A percentile compares a stretch with the other conserved stretches of the same genome.
Evolutionary conservation across 331 rosid genomes (phyloP).

Genomic region (Ulmus americana): DNA sequence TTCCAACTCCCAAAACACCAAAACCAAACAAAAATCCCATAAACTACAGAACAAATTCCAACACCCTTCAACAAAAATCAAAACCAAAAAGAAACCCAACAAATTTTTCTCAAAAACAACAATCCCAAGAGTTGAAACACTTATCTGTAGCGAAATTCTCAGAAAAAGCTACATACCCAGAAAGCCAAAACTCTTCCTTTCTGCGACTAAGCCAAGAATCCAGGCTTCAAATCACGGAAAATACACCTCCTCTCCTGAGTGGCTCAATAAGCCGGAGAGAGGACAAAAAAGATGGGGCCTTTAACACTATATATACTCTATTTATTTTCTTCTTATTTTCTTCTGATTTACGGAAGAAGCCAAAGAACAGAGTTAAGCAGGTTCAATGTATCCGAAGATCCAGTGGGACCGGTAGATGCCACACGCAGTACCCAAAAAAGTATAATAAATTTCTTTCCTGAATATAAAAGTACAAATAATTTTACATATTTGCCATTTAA

Average conservation of each 20-base stretch:
- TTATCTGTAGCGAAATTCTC: conserved; percentile 32
- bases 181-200: conserved; percentile 30
- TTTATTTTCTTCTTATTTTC: neutral
- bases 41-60: neutral
- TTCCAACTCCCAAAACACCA: neutral
- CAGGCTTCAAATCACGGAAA: conserved; percentile 19
- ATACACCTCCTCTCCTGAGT: neutral
- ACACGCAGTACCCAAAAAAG: neutral
- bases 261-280: conserved; percentile 22
- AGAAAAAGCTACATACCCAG: conserved; percentile 24
- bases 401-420: conserved; percentile 26
- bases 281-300: neutral
- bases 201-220: conserved; percentile 20
- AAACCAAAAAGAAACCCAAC: conserved; percentile 5
- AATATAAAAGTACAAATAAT: too few species aligned
- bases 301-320: neutral
- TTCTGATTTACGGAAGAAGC: neutral
- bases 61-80: too few species aligned
- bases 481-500: too few species aligned
- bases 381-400: conserved; percentile 45
- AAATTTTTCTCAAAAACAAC: conserved; percentile 11
- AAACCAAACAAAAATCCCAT: conserved; percentile 10
- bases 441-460: too few species aligned
- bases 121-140: conserved; percentile 24
- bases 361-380: conserved; percentile 17